These are phyloP conservation scores for Torrubiellomyces zombiae DNA, from an alignment of 2,329 filamentous ascomycete genomes.

Conservation along the genomic window DNA sequence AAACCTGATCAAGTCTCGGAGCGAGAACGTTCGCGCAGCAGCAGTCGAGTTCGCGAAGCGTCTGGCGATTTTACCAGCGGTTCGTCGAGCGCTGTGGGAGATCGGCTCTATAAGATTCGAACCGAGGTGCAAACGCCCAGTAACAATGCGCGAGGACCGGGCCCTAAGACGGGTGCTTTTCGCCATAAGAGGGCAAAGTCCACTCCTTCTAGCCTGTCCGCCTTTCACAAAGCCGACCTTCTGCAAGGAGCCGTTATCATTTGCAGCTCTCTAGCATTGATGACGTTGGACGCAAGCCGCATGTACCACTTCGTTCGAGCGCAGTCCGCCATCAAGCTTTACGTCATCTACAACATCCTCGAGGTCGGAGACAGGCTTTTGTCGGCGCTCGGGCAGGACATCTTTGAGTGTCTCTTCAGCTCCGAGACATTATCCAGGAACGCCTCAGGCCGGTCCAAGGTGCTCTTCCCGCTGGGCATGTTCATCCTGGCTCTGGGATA, in stretches of 20 bases:
- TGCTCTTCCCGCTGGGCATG: slow-evolving; percentile 78
- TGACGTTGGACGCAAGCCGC: slow-evolving; percentile 83
- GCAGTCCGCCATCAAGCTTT: slow-evolving; percentile 93
- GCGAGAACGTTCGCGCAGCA: slow-evolving; percentile 20
- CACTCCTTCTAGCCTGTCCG: slow-evolving; percentile 65
- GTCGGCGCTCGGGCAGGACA: slow-evolving; percentile 84
- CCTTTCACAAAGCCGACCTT: slow-evolving; percentile 88
- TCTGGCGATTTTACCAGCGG: slow-evolving; percentile 6
- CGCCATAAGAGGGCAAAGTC: slow-evolving; percentile 65
- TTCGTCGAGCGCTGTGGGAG: slow-evolving; percentile 3
- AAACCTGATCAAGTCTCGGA: slow-evolving; percentile 18
- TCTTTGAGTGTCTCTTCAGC: slow-evolving; percentile 89
- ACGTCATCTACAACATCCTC: slow-evolving; percentile 96
- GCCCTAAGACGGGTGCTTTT: slow-evolving; percentile 19
- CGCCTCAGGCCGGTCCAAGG: slow-evolving; percentile 74
- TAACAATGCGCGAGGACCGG: slow-evolving; percentile 6
- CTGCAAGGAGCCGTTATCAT: slow-evolving; percentile 81
- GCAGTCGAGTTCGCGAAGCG: slow-evolving; percentile 17
- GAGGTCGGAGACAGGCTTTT: slow-evolving; percentile 84
- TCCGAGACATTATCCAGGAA: slow-evolving; percentile 81
- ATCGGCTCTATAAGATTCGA: slow-evolving; percentile 2
- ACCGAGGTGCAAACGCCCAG: slow-evolving; percentile 1
- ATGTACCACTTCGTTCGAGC: slow-evolving; percentile 98
- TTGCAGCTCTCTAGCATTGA: slow-evolving; percentile 66
- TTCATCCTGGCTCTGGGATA: slow-evolving; percentile 77